Conservation (phyloP, 345 rosid genomes). For the Salix udensis region DNA sequence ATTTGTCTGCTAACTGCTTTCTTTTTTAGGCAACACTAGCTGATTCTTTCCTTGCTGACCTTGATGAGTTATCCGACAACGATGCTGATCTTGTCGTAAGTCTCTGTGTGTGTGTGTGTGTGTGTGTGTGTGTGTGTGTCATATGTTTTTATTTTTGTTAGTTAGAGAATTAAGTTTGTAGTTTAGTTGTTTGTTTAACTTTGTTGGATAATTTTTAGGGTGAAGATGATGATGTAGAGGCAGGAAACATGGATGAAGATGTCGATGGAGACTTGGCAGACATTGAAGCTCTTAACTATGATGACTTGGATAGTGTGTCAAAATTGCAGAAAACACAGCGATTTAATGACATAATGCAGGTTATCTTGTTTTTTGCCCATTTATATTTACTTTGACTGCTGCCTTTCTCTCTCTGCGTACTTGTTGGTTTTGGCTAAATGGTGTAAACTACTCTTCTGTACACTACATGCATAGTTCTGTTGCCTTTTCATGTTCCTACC, state of each 20-base stretch:
- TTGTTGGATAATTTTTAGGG: constrained; percentile 39
- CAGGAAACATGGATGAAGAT: constrained; percentile 67
- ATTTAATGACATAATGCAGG: constrained; percentile 78
- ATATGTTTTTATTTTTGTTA: background rate
- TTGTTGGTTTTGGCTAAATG: background rate
- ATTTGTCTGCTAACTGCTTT: background rate
- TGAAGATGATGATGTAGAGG: constrained; percentile 62
- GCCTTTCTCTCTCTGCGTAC: background rate
- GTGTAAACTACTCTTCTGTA: background rate
- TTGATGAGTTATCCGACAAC: constrained; percentile 91
- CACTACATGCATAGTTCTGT: background rate
- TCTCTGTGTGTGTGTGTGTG: background rate
- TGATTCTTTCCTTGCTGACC: constrained; percentile 91
- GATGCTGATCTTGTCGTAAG: constrained; percentile 66
- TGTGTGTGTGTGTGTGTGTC: background rate
- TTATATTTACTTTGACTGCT: background rate
- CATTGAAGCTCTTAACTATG: constrained; percentile 71
- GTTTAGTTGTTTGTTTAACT: background rate
- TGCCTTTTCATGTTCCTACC: background rate
- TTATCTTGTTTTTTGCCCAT: constrained; percentile 15
- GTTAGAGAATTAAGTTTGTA: background rate
- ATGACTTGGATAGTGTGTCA: constrained; percentile 76
- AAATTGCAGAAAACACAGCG: constrained; percentile 82
- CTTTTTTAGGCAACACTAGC: constrained; percentile 73
- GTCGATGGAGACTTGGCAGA: constrained; percentile 74